These are phyloP conservation scores for Cymbopogon flexuosus DNA, from an alignment of 202 grass and related monocot species.

Conservation along the genomic window DNA sequence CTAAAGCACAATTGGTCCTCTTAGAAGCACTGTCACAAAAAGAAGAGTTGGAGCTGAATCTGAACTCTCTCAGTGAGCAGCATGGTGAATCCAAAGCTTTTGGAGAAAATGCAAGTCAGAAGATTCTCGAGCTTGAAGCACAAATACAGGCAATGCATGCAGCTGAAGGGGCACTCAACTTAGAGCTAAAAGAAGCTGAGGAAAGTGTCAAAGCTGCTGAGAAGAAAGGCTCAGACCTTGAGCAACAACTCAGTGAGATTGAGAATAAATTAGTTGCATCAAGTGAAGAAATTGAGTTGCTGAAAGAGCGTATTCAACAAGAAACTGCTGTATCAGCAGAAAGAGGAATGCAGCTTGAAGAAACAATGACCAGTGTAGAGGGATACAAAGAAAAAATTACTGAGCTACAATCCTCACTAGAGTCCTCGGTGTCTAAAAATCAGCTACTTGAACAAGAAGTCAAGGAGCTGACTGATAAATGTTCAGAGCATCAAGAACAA, in stretches of 20 bases:
- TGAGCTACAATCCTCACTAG: conserved; percentile 66
- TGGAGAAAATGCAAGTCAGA: conserved; percentile 54
- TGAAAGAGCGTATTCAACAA: conserved; percentile 43
- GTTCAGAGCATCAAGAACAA: conserved; percentile 64
- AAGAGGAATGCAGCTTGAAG: conserved; percentile 45
- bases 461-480: conserved; percentile 64
- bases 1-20: conserved; percentile 53
- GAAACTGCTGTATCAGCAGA: conserved; percentile 36
- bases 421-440: conserved; percentile 42
- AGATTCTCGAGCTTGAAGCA: conserved; percentile 59
- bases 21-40: conserved; percentile 61
- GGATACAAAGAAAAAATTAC: conserved; percentile 56
- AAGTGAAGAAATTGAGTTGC: conserved; percentile 43
- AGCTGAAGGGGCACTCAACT: conserved; percentile 55
- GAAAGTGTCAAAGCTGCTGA: conserved; percentile 39
- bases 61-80: conserved; percentile 60
- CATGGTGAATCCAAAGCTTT: conserved; percentile 47
- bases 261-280: conserved; percentile 42
- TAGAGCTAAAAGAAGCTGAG: conserved; percentile 53
- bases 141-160: conserved; percentile 45
- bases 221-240: conserved; percentile 51
- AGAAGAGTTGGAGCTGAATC: conserved; percentile 52
- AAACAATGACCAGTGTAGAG: conserved; percentile 37
- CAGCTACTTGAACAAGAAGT: conserved; percentile 73
- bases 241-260: conserved; percentile 40